Percentiles rank a stretch among this genome's conserved stretches.
Conservation (phyloP, 2,329 filamentous ascomycete species). For the Penicillium sp. region DNA sequence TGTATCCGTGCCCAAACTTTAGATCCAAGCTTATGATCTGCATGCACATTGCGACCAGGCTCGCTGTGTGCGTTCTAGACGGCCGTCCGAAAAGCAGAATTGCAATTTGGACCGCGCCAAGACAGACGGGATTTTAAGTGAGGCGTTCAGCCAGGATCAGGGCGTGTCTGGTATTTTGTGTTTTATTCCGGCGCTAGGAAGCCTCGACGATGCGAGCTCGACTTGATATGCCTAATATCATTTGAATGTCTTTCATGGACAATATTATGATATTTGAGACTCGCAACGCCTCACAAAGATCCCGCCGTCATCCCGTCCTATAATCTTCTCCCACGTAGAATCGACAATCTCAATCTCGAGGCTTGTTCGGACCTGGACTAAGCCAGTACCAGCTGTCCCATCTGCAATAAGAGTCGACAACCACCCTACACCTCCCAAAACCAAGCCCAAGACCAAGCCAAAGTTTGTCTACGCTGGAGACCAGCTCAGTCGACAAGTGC, state of each 20-base stretch:
- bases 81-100: neutral
- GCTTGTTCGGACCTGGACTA: neutral
- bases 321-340: neutral
- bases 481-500: slow-evolving; percentile 1
- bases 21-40: neutral
- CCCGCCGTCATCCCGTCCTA: too few relatives aligned
- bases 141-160: neutral
- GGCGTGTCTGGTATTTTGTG: neutral
- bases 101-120: neutral
- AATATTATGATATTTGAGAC: neutral
- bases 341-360: neutral
- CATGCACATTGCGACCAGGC: neutral
- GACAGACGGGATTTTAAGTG: neutral
- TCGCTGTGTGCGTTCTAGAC: neutral
- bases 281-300: neutral
- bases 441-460: neutral
- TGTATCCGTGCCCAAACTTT: neutral
- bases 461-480: neutral
- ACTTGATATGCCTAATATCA: too few relatives aligned
- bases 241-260: too few relatives aligned
- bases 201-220: too few relatives aligned
- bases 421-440: too few relatives aligned
- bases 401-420: neutral
- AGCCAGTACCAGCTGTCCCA: neutral
- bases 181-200: too few relatives aligned